phyloP scores from a whole-genome alignment of 1,284 basidiomycete genomes.

The Laetiporus sulphureus region DNA sequence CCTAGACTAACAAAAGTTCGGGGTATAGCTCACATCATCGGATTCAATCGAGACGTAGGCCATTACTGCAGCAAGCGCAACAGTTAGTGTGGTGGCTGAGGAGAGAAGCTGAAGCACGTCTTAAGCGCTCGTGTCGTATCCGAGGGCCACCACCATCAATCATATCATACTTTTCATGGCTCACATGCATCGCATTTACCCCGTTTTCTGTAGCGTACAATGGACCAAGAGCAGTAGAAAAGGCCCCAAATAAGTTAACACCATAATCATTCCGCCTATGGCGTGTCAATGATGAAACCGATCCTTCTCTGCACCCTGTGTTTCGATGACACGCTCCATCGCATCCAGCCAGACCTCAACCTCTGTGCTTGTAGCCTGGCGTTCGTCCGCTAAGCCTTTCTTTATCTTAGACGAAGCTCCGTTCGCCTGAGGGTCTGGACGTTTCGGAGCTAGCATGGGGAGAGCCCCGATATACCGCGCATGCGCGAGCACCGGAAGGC shows the following conservation, averaged over 20 bases:
- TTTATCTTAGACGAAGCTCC: constrained; percentile 7
- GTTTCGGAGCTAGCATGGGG: constrained; percentile 12
- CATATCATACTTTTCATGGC: not conserved
- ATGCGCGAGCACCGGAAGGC: constrained; percentile 62
- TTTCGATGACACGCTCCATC: constrained; percentile 66
- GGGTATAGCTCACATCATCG: constrained; percentile 20
- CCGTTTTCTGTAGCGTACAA: too few relatives aligned
- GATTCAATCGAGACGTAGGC: constrained; percentile 28
- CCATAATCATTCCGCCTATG: constrained; percentile 21
- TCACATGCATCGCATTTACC: too few relatives aligned
- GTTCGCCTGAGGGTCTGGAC: constrained; percentile 8
- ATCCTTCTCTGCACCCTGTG: constrained; percentile 47
- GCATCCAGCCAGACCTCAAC: constrained; percentile 70
- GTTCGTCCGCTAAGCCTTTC: not conserved
- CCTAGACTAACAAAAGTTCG: not conserved
- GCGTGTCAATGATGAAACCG: too few relatives aligned
- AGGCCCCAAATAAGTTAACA: not conserved
- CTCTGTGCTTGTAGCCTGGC: constrained; percentile 27
- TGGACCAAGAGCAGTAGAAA: not conserved
- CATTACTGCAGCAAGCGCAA: constrained; percentile 11
- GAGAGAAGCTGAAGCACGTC: too few relatives aligned
- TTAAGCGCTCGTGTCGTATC: too few relatives aligned
- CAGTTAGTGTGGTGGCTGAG: too few relatives aligned
- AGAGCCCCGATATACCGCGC: constrained; percentile 1
- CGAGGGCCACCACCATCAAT: not conserved